These are phyloP conservation scores for Xylaria sp. DNA, from an alignment of 2,329 filamentous ascomycete genomes.

Conservation along the genomic window DNA sequence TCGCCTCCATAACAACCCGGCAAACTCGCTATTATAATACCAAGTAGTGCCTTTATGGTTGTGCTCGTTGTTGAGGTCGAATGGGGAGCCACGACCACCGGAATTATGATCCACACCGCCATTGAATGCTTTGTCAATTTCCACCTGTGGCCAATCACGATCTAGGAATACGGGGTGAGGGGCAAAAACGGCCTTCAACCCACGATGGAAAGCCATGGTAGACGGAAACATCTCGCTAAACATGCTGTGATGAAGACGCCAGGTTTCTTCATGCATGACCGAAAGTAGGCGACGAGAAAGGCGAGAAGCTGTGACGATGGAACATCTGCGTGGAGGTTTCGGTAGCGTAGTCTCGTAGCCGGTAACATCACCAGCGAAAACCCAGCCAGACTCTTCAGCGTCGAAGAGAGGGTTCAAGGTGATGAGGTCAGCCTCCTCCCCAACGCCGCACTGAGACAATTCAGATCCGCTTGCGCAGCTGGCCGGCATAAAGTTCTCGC, in stretches of 20 bases:
- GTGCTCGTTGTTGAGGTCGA: conserved; percentile 76
- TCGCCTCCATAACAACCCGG: conserved; percentile 78
- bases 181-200: conserved; percentile 80
- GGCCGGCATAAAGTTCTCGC: conserved; percentile 65
- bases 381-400: conserved; percentile 75
- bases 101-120: conserved; percentile 74
- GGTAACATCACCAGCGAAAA: conserved; percentile 75
- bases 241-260: conserved; percentile 73
- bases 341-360: conserved; percentile 67
- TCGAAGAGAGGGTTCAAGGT: conserved; percentile 83
- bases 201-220: conserved; percentile 75
- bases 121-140: conserved; percentile 82
- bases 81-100: conserved; percentile 72
- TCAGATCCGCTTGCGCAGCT: conserved; percentile 65
- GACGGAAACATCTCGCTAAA: conserved; percentile 84
- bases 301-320: conserved; percentile 77
- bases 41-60: conserved; percentile 85
- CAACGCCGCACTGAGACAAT: conserved; percentile 68
- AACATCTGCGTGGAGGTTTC: conserved; percentile 72
- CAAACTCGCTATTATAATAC: conserved; percentile 86
- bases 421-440: conserved; percentile 79
- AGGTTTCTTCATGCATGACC: conserved; percentile 80
- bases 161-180: conserved; percentile 86
- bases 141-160: conserved; percentile 75
- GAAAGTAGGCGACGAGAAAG: conserved; percentile 72